Conservation (phyloP, 164 flowering plant species). For the Nymphaea colorata region DNA sequence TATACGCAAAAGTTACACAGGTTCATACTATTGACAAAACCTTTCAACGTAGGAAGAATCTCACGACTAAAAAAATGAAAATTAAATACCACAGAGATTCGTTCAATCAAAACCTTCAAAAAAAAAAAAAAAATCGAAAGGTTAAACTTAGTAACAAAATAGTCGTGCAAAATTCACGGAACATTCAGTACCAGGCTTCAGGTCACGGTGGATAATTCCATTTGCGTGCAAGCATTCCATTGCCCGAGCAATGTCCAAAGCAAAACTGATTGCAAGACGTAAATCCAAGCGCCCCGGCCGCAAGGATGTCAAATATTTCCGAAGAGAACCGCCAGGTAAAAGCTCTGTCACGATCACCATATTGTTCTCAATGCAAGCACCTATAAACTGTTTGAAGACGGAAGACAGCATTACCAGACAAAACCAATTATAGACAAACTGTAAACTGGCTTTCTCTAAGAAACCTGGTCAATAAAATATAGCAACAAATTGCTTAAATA, state of each 20-base stretch:
- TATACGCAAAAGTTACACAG: too few relatives aligned
- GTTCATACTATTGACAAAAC: too few relatives aligned
- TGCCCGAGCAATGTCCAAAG: conserved; percentile 18
- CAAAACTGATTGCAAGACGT: conserved; percentile 13
- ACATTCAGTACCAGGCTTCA: conserved; percentile 18
- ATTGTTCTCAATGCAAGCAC: conserved; percentile 14
- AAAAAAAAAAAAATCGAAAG: too few relatives aligned
- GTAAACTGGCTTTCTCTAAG: too few relatives aligned
- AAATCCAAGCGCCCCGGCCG: conserved; percentile 15
- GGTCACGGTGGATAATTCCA: conserved; percentile 28
- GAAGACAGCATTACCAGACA: not conserved
- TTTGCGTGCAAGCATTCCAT: conserved; percentile 24
- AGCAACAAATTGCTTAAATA: too few relatives aligned
- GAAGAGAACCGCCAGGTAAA: conserved; percentile 17
- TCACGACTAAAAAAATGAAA: too few relatives aligned
- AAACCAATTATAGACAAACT: too few relatives aligned
- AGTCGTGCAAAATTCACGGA: not conserved
- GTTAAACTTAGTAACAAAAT: too few relatives aligned
- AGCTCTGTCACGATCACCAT: conserved; percentile 19
- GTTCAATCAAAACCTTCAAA: too few relatives aligned
- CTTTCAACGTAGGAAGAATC: too few relatives aligned
- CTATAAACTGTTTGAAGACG: conserved; percentile 23
- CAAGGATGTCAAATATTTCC: conserved; percentile 8
- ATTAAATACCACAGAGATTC: too few relatives aligned
- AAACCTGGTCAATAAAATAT: too few relatives aligned